These are phyloP conservation scores for Pyronema domesticum DNA, from an alignment of 495 filamentous ascomycete genomes.

Conservation along the genomic window DNA sequence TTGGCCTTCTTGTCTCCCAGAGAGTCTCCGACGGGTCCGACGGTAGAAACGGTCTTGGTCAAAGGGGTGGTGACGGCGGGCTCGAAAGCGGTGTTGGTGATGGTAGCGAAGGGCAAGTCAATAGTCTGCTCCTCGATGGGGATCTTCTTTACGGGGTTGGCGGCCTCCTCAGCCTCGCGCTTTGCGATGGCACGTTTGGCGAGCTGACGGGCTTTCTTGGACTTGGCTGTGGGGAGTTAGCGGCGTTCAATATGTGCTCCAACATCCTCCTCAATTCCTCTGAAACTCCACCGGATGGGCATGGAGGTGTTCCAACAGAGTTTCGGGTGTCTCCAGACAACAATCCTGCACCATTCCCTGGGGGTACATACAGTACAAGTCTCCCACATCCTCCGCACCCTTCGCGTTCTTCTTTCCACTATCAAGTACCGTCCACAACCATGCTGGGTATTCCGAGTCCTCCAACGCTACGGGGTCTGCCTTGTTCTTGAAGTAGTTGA, in stretches of 20 bases:
- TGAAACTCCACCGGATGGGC: not conserved
- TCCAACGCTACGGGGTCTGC: conserved; percentile 55
- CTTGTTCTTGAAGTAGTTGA: conserved; percentile 69
- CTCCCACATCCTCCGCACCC: conserved; percentile 32
- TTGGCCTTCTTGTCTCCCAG: conserved; percentile 8
- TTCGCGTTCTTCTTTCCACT: conserved; percentile 30
- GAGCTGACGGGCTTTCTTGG: conserved; percentile 51
- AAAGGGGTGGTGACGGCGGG: not conserved
- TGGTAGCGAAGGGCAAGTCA: conserved; percentile 50
- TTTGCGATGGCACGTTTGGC: conserved; percentile 48
- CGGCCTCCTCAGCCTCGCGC: conserved; percentile 45
- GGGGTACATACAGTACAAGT: conserved; percentile 51
- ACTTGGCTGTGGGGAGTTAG: conserved; percentile 42
- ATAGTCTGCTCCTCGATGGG: conserved; percentile 69
- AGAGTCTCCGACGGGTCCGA: conserved; percentile 8
- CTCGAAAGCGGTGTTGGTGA: conserved; percentile 6
- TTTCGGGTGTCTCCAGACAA: not conserved
- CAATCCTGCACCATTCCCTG: conserved; percentile 4
- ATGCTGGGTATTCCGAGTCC: conserved; percentile 75
- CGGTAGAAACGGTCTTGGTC: conserved; percentile 11
- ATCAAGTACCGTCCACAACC: conserved; percentile 70
- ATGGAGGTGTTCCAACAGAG: not conserved
- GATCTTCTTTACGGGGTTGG: conserved; percentile 48
- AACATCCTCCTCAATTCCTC: not conserved
- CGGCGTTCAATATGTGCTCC: not conserved